These are phyloP conservation scores for Rhodotorula sp. DNA, from an alignment of 1,284 basidiomycete genomes.

Conservation along the genomic window DNA sequence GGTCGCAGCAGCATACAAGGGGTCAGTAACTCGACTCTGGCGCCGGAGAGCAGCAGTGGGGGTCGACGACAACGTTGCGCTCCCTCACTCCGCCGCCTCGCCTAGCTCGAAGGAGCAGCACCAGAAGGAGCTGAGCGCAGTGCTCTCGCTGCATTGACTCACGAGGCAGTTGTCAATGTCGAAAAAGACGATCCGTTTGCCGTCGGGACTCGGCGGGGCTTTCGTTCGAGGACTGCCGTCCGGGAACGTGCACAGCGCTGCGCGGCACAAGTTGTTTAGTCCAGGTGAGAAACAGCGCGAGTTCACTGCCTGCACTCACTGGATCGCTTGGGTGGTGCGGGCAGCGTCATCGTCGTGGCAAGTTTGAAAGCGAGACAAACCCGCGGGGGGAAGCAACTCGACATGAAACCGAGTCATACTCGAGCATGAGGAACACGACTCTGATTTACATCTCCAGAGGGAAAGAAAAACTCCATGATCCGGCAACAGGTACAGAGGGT, in stretches of 20 bases:
- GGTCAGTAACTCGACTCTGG: background rate
- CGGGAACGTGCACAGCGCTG: slow-evolving; percentile 2
- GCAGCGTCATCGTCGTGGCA: background rate
- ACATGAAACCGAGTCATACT: too few species aligned
- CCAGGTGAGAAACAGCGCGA: background rate
- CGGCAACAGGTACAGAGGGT: too few species aligned
- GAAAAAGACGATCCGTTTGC: slow-evolving; percentile 29
- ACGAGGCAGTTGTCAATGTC: slow-evolving; percentile 42
- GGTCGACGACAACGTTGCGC: background rate
- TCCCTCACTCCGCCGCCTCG: background rate
- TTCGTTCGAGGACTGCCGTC: slow-evolving; percentile 3
- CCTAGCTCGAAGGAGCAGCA: background rate
- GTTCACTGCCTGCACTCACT: background rate
- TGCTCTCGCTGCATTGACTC: background rate
- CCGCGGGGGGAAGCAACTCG: too few species aligned
- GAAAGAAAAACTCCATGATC: too few species aligned
- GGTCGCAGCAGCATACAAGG: background rate
- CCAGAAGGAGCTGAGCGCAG: background rate
- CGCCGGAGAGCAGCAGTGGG: background rate
- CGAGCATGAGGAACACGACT: too few species aligned
- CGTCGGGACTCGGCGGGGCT: slow-evolving; percentile 5
- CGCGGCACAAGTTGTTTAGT: background rate
- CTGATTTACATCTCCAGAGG: too few species aligned
- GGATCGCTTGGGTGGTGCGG: background rate
- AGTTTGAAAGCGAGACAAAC: background rate